These are phyloP conservation scores for Hypseocharis bilobata DNA, from an alignment of 441 rosid genomes.

Conservation along the genomic window DNA sequence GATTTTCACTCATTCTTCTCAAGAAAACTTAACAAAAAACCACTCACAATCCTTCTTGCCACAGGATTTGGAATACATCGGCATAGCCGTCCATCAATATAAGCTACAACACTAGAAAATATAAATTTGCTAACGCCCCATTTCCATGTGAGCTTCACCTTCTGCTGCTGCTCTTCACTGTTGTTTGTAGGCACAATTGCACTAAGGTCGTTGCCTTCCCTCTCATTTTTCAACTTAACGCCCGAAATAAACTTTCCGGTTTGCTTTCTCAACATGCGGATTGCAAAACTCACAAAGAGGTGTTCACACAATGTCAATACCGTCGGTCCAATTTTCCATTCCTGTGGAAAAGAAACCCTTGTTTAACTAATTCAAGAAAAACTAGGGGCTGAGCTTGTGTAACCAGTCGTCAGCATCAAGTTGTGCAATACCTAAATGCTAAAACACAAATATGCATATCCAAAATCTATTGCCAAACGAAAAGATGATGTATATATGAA, in stretches of 20 bases:
- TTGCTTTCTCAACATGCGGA: slow-evolving; percentile 57
- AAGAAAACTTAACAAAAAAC: slow-evolving; percentile 70
- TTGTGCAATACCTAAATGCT: neutral
- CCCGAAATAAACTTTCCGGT: slow-evolving; percentile 38
- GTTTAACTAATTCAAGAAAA: neutral
- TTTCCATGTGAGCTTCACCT: slow-evolving; percentile 51
- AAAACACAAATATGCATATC: neutral
- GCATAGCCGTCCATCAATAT: slow-evolving; percentile 81
- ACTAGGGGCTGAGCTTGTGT: neutral
- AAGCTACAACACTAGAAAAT: slow-evolving; percentile 71
- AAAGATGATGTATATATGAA: neutral
- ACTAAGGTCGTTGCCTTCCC: slow-evolving; percentile 22
- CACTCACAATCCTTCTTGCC: slow-evolving; percentile 77
- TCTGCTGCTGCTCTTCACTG: slow-evolving; percentile 24
- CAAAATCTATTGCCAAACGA: no score
- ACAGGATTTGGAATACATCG: slow-evolving; percentile 76
- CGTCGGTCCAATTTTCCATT: slow-evolving; percentile 83
- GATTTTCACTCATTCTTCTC: slow-evolving; percentile 32
- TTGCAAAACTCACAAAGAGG: slow-evolving; percentile 81
- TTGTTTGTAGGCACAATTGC: slow-evolving; percentile 29
- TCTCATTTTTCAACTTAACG: slow-evolving; percentile 30
- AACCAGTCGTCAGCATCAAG: neutral
- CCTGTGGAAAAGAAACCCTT: slow-evolving; percentile 33
- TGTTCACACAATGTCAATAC: slow-evolving; percentile 73
- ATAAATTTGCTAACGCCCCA: slow-evolving; percentile 67